These are phyloP conservation scores for Hygrocybe punicea DNA, from an alignment of 768 basidiomycete genomes.

Conservation along the genomic window DNA sequence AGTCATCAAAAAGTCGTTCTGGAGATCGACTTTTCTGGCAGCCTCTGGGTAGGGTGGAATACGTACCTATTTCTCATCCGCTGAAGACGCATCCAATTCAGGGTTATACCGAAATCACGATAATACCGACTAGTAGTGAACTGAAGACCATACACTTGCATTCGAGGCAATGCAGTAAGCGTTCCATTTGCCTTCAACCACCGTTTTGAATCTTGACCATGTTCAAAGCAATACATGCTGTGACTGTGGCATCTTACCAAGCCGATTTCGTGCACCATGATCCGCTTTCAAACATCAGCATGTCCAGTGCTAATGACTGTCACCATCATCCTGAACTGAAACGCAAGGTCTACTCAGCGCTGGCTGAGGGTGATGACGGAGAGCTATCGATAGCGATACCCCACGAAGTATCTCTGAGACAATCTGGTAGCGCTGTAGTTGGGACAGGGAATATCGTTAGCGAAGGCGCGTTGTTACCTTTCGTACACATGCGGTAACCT, in stretches of 20 bases:
- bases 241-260: conserved; percentile 65
- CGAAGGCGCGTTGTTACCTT: conserved; percentile 48
- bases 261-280: conserved; percentile 81
- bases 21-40: conserved; percentile 89
- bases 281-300: conserved; percentile 61
- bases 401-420: conserved; percentile 62
- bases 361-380: conserved; percentile 90
- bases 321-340: conserved; percentile 92
- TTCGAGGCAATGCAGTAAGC: conserved; percentile 82
- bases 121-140: conserved; percentile 75
- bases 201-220: conserved; percentile 3
- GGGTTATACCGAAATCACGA: conserved; percentile 93
- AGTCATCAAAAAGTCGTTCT: conserved; percentile 95
- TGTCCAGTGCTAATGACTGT: conserved; percentile 66
- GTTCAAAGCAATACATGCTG: conserved; percentile 68
- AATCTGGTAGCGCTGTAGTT: conserved; percentile 45
- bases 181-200: neutral
- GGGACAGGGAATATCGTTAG: conserved; percentile 47
- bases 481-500: neutral
- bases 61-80: neutral
- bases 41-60: conserved; percentile 62
- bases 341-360: conserved; percentile 83
- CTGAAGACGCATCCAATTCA: conserved; percentile 23
- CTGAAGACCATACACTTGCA: conserved; percentile 85
- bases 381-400: conserved; percentile 90